A percentile compares a stretch with the other conserved stretches of the same genome.
Conservation (phyloP, 192 early-diverging fungal genomes). For the Coemansia aciculifera region DNA sequence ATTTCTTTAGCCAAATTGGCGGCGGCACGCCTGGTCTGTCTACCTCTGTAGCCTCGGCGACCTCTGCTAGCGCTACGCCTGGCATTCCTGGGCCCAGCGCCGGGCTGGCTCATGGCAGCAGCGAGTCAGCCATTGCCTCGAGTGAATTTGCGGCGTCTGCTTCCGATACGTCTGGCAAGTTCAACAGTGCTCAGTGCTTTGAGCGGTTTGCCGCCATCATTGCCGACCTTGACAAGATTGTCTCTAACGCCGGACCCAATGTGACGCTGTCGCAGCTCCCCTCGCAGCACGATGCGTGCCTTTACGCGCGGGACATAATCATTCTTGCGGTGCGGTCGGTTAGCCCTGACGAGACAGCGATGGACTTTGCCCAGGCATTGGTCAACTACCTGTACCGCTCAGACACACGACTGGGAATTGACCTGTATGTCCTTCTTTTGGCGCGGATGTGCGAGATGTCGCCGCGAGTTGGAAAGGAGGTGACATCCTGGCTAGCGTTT, state of each 20-base stretch:
- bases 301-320: conserved; percentile 74
- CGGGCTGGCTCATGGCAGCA: neutral
- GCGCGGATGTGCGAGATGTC: conserved; percentile 86
- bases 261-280: conserved; percentile 67
- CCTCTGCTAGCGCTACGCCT: neutral
- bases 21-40: conserved; percentile 17
- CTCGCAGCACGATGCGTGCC: conserved; percentile 74
- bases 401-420: conserved; percentile 72
- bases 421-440: conserved; percentile 80
- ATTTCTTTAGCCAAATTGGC: conserved; percentile 59
- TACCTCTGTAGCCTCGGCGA: neutral
- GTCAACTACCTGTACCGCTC: conserved; percentile 82
- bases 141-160: conserved; percentile 4
- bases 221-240: conserved; percentile 76
- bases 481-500: conserved; percentile 89
- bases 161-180: conserved; percentile 12
- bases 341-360: conserved; percentile 74
- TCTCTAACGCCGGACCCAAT: conserved; percentile 50
- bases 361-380: conserved; percentile 87
- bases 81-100: neutral
- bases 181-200: conserved; percentile 44
- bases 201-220: conserved; percentile 61
- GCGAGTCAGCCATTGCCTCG: conserved; percentile 7
- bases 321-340: conserved; percentile 68
- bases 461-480: conserved; percentile 74